Conservation (phyloP, 164 flowering plant species). For the Magnolia changhungtana region DNA sequence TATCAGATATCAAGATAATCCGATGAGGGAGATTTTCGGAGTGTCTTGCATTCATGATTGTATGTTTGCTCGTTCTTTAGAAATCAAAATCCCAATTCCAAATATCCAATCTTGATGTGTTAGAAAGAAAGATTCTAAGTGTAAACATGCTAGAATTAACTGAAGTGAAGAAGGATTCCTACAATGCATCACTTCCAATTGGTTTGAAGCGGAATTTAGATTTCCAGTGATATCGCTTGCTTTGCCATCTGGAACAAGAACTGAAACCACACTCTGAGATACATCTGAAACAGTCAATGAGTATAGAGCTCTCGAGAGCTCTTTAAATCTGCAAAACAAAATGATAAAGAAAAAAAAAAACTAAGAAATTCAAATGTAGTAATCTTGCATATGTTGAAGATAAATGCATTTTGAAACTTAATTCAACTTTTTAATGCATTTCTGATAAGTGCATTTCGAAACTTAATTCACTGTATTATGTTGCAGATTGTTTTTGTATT, state of each 20-base stretch:
- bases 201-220: conserved; percentile 47
- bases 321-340: conserved; percentile 39
- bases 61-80: too few species aligned
- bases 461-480: neutral
- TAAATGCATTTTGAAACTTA: neutral
- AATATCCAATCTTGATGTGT: neutral
- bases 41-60: too few species aligned
- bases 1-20: neutral
- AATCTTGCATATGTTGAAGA: too few species aligned
- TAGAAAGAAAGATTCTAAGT: neutral
- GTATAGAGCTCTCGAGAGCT: conserved; percentile 51
- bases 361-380: neutral
- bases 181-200: conserved; percentile 49
- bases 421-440: neutral
- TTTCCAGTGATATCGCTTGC: conserved; percentile 58
- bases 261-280: conserved; percentile 33
- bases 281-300: conserved; percentile 30
- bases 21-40: too few species aligned
- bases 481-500: neutral
- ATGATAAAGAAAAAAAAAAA: neutral
- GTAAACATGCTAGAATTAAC: neutral
- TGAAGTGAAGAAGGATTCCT: conserved; percentile 9
- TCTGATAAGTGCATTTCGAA: neutral
- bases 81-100: neutral
- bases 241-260: conserved; percentile 45